A percentile compares a stretch with the other conserved stretches of the same genome.
Conservation (phyloP, 1,139 yeast species). For the Zygoascus hellenicus region DNA sequence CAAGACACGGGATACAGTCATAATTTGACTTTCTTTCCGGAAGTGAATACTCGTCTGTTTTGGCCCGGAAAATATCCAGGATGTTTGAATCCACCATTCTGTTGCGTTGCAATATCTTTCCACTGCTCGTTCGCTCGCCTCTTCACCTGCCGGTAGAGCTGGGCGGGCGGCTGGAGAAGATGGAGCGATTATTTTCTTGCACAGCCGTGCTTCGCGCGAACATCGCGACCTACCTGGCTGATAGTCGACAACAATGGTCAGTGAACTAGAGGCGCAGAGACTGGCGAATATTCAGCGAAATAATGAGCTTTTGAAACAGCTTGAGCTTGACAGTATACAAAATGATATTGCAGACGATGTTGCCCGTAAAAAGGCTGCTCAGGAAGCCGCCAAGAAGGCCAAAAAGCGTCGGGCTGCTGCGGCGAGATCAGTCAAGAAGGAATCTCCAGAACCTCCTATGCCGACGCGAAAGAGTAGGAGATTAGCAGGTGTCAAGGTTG, state of each 20-base stretch:
- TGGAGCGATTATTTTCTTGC: too few relatives aligned
- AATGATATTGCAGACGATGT: conserved; percentile 23
- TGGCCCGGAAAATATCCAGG: conserved; percentile 8
- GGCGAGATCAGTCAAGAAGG: conserved; percentile 9
- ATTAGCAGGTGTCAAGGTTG: conserved; percentile 32
- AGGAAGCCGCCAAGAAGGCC: conserved; percentile 9
- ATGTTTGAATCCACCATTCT: conserved; percentile 8
- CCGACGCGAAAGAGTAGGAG: conserved; percentile 34
- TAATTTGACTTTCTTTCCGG: conserved; percentile 2
- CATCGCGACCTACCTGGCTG: too few relatives aligned
- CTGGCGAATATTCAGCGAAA: conserved; percentile 27
- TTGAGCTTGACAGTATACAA: conserved; percentile 29
- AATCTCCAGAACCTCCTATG: conserved; percentile 15
- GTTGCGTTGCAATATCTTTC: too few relatives aligned
- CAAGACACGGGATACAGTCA: conserved; percentile 9
- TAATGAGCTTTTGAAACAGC: conserved; percentile 25
- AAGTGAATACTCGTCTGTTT: conserved; percentile 7
- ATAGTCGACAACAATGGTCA: conserved; percentile 5
- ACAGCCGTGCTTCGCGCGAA: too few relatives aligned
- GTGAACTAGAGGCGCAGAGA: conserved; percentile 27
- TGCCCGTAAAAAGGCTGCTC: conserved; percentile 9
- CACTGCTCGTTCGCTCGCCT: too few relatives aligned
- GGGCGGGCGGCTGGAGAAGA: not conserved
- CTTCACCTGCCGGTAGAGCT: not conserved
- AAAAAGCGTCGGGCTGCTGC: conserved; percentile 30